These are phyloP conservation scores for Plasmopara halstedii DNA, from an alignment of 352 stramenopile genomes.

Conservation along the genomic window DNA sequence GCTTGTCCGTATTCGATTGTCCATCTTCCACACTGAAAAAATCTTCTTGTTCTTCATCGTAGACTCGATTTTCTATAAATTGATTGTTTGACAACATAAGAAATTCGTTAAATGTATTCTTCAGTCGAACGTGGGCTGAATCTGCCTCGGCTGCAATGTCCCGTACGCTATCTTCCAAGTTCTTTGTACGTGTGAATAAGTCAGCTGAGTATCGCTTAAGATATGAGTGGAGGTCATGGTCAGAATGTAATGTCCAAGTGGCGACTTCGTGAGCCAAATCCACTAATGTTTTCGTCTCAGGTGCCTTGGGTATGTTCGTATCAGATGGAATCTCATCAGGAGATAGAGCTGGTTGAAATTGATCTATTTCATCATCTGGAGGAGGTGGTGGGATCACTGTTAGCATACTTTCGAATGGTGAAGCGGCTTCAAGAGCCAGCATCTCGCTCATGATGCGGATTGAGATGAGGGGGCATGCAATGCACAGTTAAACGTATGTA, in stretches of 20 bases:
- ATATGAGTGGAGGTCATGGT: slow-evolving; percentile 61
- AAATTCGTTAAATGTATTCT: slow-evolving; percentile 85
- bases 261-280: slow-evolving; percentile 35
- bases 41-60: slow-evolving; percentile 82
- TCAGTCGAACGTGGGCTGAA: slow-evolving; percentile 58
- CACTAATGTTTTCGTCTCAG: slow-evolving; percentile 33
- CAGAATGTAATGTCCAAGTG: slow-evolving; percentile 71
- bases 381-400: too few species aligned
- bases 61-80: slow-evolving; percentile 87
- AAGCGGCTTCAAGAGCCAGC: too few species aligned
- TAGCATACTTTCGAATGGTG: too few species aligned
- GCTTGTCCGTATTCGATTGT: neutral
- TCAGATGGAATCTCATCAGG: too few species aligned
- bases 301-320: neutral
- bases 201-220: slow-evolving; percentile 55
- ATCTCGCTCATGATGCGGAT: too few species aligned
- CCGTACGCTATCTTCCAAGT: slow-evolving; percentile 59
- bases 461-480: too few species aligned
- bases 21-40: slow-evolving; percentile 31
- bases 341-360: too few species aligned
- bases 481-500: too few species aligned
- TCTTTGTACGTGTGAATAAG: slow-evolving; percentile 59
- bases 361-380: too few species aligned
- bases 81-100: slow-evolving; percentile 83
- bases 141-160: slow-evolving; percentile 63